Evolutionary conservation across 352 stramenopile genomes (phyloP).

Genomic region (Pythium biforme): DNA sequence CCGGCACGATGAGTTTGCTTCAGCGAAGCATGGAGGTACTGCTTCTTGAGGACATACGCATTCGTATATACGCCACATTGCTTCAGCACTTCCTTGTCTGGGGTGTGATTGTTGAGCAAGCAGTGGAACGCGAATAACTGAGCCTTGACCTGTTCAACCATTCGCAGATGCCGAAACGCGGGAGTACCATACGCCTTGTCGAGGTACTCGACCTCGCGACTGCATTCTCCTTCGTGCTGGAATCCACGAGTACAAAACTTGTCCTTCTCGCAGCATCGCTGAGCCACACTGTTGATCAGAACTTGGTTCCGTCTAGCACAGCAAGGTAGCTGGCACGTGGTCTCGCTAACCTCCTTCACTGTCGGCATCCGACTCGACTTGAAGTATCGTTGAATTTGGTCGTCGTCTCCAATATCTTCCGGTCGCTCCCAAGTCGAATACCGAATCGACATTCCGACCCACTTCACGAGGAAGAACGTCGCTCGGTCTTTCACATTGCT

Average conservation of each 20-base stretch:
- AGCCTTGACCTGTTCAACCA: constrained; percentile 86
- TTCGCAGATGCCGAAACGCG: constrained; percentile 64
- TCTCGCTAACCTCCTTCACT: constrained; percentile 78
- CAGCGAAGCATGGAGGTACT: constrained; percentile 44
- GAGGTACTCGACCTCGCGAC: constrained; percentile 68
- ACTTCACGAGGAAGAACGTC: constrained; percentile 89
- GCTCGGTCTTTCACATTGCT: constrained; percentile 37
- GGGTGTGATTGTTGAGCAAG: constrained; percentile 85
- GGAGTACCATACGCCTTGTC: constrained; percentile 67
- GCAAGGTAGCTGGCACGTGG: constrained; percentile 83
- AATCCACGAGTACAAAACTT: constrained; percentile 81
- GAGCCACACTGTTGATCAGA: constrained; percentile 39
- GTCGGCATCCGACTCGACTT: constrained; percentile 84
- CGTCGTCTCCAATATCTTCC: constrained; percentile 87
- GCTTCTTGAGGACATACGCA: constrained; percentile 74
- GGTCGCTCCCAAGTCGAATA: constrained; percentile 88
- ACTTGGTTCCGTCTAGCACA: constrained; percentile 79
- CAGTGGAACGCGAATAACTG: constrained; percentile 89
- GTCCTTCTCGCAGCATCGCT: constrained; percentile 75
- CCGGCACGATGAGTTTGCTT: constrained; percentile 49
- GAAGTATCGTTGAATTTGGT: constrained; percentile 89
- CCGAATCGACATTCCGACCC: constrained; percentile 79
- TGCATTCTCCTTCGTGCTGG: constrained; percentile 73
- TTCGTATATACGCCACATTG: constrained; percentile 84
- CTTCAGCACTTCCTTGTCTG: constrained; percentile 83